These are phyloP conservation scores for Lithospermum erythrorhizon DNA, from an alignment of 257 asterid genomes.

Conservation along the genomic window DNA sequence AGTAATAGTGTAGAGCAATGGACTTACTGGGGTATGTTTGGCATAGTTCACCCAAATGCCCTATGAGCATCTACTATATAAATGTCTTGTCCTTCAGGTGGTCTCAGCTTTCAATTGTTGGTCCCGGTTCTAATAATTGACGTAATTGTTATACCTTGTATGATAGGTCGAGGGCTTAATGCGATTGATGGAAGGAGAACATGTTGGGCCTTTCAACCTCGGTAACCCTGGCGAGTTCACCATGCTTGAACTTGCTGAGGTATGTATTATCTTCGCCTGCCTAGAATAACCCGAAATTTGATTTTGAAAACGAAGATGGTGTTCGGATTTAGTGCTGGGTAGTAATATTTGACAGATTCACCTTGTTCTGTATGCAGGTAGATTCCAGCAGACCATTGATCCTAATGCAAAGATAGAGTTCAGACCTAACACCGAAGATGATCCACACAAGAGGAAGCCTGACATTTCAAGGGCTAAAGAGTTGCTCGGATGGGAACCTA, in stretches of 20 bases:
- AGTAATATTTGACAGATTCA: neutral
- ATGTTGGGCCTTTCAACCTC: constrained; percentile 61
- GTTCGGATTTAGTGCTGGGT: neutral
- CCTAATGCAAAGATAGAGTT: constrained; percentile 1
- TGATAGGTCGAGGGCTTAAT: constrained; percentile 50
- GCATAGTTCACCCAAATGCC: too few relatives aligned
- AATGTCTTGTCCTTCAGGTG: too few relatives aligned
- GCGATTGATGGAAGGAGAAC: constrained; percentile 69
- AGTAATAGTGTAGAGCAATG: too few relatives aligned
- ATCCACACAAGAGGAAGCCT: constrained; percentile 1
- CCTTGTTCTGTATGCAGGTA: neutral
- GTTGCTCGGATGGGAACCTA: constrained; percentile 2
- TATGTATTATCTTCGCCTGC: constrained; percentile 5
- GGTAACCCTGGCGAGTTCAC: constrained; percentile 71
- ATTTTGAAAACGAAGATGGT: neutral
- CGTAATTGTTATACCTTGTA: neutral
- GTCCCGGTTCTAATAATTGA: neutral
- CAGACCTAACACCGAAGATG: constrained; percentile 3
- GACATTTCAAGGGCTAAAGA: constrained; percentile 3
- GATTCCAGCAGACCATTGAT: neutral
- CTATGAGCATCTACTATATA: too few relatives aligned
- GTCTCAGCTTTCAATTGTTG: neutral
- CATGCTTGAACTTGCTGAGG: constrained; percentile 69
- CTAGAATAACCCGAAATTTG: neutral
- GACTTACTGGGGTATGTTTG: too few relatives aligned